Evolutionary conservation across 2,329 filamentous ascomycete genomes (phyloP), one percentile per base, ranked within the genome.

Genomic region (Fusarium albosuccineum): DNA sequence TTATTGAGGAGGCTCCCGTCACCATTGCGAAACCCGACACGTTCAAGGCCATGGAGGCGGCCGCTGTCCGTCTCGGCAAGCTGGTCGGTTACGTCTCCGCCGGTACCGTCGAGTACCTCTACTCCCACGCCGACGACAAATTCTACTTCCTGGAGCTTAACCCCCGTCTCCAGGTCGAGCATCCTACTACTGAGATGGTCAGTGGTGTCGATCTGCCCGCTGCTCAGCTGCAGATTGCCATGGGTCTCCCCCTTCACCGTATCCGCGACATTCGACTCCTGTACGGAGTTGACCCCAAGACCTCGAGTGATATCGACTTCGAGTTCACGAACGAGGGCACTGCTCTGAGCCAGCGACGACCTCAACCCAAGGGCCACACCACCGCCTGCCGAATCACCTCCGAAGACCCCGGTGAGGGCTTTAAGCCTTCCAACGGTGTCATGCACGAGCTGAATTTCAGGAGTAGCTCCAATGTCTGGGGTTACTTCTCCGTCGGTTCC

Each of bases 91-190:
- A 99, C 83, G 97, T 99, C 74, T 99, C 96, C 13, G 96, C 96
- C 22, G 96, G 96, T 86, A 99, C 96, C 33, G 97, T 99, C 63
- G 96, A 99, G 83, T 99, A 99, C 80, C 89, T 99, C 49, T 99
- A 99, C 86, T 99, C 96, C 41, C 94, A 99, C 81, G 85, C 93
- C 16, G 96, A 99, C 73, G 94, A 98, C 86, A 96, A 97, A 82
- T 99, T 99, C 85, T 99, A 98, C 87, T 99, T 99, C 85, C 85
- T 99, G 70, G 96, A 99, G 83, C 84, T 99, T 77, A 99, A 99
- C 85, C 96, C 96, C 50, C 93, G 96, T 93, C 91, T 99, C 57
- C 96, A 99, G 84, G 96, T 99, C 82, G 96, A 99, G 88, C 96
- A 99, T 83, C 96, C 96, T 45, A 99, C 95, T 54, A 99, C 96